Percentiles rank a stretch among this genome's conserved stretches.
Evolutionary conservation across 139 green algal genomes (phyloP).

Genomic region (Chlamydomonas asymmetrica): DNA sequence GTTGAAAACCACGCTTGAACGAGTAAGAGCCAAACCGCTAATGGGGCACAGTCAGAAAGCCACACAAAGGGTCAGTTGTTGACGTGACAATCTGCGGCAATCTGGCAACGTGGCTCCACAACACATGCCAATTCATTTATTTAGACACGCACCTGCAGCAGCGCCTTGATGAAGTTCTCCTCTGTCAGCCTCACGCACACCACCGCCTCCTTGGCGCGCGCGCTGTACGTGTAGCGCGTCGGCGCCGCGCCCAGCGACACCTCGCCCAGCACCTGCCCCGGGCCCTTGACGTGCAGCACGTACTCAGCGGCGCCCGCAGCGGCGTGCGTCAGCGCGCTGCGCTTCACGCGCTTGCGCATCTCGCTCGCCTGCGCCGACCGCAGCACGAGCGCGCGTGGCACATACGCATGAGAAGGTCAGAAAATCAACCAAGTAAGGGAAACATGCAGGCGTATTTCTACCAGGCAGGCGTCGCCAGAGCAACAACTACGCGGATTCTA

Average conservation of each 20-base stretch:
- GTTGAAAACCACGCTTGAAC: too few species aligned
- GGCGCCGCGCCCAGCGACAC: conserved; percentile 16
- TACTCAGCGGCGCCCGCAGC: conserved; percentile 33
- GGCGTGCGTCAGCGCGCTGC: conserved; percentile 13
- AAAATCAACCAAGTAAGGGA: not conserved
- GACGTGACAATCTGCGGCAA: too few species aligned
- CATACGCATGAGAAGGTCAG: too few species aligned
- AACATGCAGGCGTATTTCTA: too few species aligned
- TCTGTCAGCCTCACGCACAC: conserved; percentile 41
- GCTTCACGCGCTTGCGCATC: conserved; percentile 38
- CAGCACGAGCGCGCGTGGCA: too few species aligned
- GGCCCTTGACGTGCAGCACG: conserved; percentile 38
- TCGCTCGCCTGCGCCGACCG: conserved; percentile 22
- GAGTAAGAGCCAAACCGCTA: too few species aligned
- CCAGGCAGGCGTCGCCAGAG: too few species aligned
- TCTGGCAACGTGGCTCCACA: too few species aligned
- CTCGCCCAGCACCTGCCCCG: conserved; percentile 43
- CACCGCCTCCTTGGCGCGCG: conserved; percentile 23
- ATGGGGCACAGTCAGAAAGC: too few species aligned
- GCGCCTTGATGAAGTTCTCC: conserved; percentile 45
- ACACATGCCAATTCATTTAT: conserved; percentile 2
- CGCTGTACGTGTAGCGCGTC: conserved; percentile 12
- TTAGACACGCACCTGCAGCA: conserved; percentile 26
- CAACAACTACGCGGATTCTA: too few species aligned
- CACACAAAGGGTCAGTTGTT: too few species aligned